Conservation (phyloP, 2,329 filamentous ascomycete genomes). For the Coniochaeta pulveracea region DNA sequence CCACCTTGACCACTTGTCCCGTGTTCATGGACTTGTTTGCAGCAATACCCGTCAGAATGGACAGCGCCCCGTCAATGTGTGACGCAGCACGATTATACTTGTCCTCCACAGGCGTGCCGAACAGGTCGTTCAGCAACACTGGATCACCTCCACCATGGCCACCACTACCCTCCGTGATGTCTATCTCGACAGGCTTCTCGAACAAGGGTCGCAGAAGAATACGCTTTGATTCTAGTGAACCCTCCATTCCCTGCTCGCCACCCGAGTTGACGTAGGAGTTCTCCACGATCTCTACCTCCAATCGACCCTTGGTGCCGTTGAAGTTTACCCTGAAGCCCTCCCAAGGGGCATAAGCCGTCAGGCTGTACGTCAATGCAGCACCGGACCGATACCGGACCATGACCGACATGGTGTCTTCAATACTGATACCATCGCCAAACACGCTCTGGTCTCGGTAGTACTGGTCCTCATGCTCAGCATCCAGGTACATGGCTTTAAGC, state of each 20-base stretch:
- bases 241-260: constrained; percentile 43
- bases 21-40: constrained; percentile 47
- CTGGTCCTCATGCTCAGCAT: constrained; percentile 51
- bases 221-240: constrained; percentile 35
- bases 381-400: constrained; percentile 45
- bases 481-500: constrained; percentile 47
- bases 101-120: constrained; percentile 40
- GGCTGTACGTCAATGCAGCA: constrained; percentile 45
- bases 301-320: constrained; percentile 44
- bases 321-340: constrained; percentile 47
- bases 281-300: constrained; percentile 52
- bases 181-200: constrained; percentile 42
- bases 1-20: constrained; percentile 42
- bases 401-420: constrained; percentile 53
- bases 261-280: constrained; percentile 51
- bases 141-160: constrained; percentile 51
- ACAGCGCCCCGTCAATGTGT: constrained; percentile 46
- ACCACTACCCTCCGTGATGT: constrained; percentile 37
- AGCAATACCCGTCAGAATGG: constrained; percentile 48
- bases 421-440: constrained; percentile 51
- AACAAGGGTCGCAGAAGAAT: constrained; percentile 42
- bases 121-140: constrained; percentile 44
- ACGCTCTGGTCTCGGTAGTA: constrained; percentile 53
- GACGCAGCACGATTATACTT: constrained; percentile 42
- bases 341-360: constrained; percentile 52